Base-by-base conservation (phyloP, 2,329 filamentous ascomycete genomes). In the Pestalotiopsis sp. region DNA sequence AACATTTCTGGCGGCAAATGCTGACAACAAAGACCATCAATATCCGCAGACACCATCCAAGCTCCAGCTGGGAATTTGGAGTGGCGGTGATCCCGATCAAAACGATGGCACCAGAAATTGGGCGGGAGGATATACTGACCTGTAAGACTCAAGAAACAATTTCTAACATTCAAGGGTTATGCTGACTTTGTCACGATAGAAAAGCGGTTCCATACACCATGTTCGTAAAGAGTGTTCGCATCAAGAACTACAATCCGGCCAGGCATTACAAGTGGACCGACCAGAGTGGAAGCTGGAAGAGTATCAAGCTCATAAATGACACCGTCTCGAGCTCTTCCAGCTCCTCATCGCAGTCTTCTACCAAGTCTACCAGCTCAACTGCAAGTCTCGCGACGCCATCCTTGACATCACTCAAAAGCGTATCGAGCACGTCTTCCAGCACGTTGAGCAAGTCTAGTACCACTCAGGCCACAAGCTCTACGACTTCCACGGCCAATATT, bases 171-270 rank as follows among this genome's bases (percentile, higher is more conserved):
- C 17, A 13, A 14, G n/a, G 23, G 1, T 12, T 25, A 25, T n/a
- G 27, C 27, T 62, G n/a, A 25, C 36, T 62, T 17, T 9, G 6
- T 38, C 17, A 36, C 27, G 9, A 17, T 12, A 64, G 61, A 52
- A 64, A 70, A 9, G 64, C 58, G 1, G 72, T 61, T 59, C 77
- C 77, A 4, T 78, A 77, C 61, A 77, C 73, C 2, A 75, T 75
- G 72, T 74, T 72, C n/a, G 76, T 78, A 20, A 74, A 72, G 68
- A 77, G 76, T 52, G 76, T 78, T 66, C 77, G 74, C 27, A 78
- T 78, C 64, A 77, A 73, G 17, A 78, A 78, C 69, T 78, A 78
- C 67, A 75, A 77, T 67, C 77, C 77, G 9, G 76, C 77, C 2
- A 76, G 73, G 68, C 68, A 77, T 36, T 78, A 77, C 58, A 75